Conservation (phyloP, 371 early-diverging fungal genomes). For the Dichotomocladium elegans region DNA sequence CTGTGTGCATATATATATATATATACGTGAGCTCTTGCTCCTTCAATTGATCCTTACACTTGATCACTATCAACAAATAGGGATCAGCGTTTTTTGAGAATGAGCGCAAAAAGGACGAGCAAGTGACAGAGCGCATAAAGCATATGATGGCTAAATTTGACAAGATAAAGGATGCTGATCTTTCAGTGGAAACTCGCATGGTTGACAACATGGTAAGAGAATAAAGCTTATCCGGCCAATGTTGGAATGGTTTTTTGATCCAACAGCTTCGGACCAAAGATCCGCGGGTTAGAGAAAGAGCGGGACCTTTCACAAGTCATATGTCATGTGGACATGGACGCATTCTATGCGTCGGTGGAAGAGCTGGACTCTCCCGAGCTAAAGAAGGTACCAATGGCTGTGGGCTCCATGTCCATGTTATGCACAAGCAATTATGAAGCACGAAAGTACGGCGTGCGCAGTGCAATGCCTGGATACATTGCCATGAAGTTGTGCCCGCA, state of each 20-base stretch:
- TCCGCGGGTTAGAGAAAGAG: slow-evolving; percentile 34
- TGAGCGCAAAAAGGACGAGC: slow-evolving; percentile 46
- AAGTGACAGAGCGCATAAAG: slow-evolving; percentile 43
- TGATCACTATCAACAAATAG: slow-evolving; percentile 23
- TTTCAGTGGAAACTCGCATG: slow-evolving; percentile 31
- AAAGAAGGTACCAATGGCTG: slow-evolving; percentile 65
- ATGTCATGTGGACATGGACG: slow-evolving; percentile 69
- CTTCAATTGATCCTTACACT: no score
- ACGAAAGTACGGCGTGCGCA: slow-evolving; percentile 61
- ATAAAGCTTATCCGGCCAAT: no score
- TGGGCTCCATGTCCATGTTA: slow-evolving; percentile 61
- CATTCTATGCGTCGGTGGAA: slow-evolving; percentile 75
- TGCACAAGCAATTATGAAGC: slow-evolving; percentile 71
- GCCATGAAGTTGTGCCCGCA: slow-evolving; percentile 63
- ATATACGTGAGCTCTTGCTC: no score
- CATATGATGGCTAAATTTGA: slow-evolving; percentile 39
- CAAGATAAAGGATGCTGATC: slow-evolving; percentile 27
- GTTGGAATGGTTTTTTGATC: no score
- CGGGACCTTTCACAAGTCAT: slow-evolving; percentile 49
- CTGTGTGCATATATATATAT: no score
- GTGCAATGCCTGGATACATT: slow-evolving; percentile 70
- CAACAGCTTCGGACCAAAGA: slow-evolving; percentile 4
- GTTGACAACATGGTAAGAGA: slow-evolving; percentile 34
- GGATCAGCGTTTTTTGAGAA: slow-evolving; percentile 60
- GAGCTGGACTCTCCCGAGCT: slow-evolving; percentile 58